These are phyloP conservation scores for Cymbopogon flexuosus DNA, from an alignment of 202 grass and related monocot species.

Conservation along the genomic window DNA sequence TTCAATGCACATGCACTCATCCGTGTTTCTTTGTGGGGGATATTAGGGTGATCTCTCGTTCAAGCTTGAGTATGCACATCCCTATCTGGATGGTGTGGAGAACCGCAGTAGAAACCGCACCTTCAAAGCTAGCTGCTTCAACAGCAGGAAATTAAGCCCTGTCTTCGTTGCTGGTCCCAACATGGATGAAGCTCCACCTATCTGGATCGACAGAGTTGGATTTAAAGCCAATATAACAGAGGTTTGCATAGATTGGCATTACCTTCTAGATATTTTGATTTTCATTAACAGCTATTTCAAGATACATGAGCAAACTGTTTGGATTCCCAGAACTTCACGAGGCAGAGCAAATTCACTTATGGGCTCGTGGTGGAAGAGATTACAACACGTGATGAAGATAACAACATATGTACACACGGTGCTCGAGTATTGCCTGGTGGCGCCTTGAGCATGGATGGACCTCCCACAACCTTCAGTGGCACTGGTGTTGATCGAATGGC, in stretches of 20 bases:
- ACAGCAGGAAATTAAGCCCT: slow-evolving; percentile 79
- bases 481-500: slow-evolving; percentile 72
- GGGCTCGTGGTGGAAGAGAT: slow-evolving; percentile 83
- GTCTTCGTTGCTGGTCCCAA: slow-evolving; percentile 86
- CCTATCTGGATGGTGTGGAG: slow-evolving; percentile 79
- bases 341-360: slow-evolving; percentile 98
- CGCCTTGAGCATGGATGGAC: slow-evolving; percentile 77
- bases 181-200: slow-evolving; percentile 74
- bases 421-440: slow-evolving; percentile 65
- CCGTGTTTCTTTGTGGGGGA: neutral
- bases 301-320: slow-evolving; percentile 28
- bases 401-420: slow-evolving; percentile 77
- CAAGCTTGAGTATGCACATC: slow-evolving; percentile 84
- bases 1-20: neutral
- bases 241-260: slow-evolving; percentile 22
- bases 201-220: slow-evolving; percentile 90
- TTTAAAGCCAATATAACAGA: slow-evolving; percentile 94
- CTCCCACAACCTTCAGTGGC: slow-evolving; percentile 85
- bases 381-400: slow-evolving; percentile 79
- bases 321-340: slow-evolving; percentile 58
- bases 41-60: slow-evolving; percentile 88
- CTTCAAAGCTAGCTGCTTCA: slow-evolving; percentile 89
- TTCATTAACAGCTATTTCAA: neutral
- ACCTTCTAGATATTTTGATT: neutral
- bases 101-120: slow-evolving; percentile 67